Conservation (phyloP, 2,329 filamentous ascomycete genomes). For the Epichloe sylvatica region DNA sequence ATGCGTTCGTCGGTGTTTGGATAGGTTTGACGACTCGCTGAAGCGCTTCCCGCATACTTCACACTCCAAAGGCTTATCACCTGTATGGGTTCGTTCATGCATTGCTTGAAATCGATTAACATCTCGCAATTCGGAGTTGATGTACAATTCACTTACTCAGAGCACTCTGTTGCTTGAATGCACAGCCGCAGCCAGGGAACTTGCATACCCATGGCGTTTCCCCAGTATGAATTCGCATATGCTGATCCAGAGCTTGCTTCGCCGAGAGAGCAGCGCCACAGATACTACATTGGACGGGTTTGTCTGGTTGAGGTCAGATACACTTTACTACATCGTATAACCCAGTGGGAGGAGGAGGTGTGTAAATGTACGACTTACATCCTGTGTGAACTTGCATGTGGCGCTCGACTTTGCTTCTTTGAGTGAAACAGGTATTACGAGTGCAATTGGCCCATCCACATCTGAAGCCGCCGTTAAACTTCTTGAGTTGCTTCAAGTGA, state of each 20-base stretch:
- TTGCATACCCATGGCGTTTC: slow-evolving; percentile 49
- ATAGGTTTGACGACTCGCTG: slow-evolving; percentile 51
- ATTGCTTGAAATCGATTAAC: slow-evolving; percentile 34
- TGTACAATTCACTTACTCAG: slow-evolving; percentile 34
- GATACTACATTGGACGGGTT: slow-evolving; percentile 41
- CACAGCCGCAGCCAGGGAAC: slow-evolving; percentile 35
- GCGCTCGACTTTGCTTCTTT: slow-evolving; percentile 49
- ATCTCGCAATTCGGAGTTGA: neutral
- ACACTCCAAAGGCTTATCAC: slow-evolving; percentile 47
- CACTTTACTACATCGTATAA: no score
- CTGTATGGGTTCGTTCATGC: slow-evolving; percentile 52
- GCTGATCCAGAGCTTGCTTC: slow-evolving; percentile 53
- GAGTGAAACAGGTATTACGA: slow-evolving; percentile 39
- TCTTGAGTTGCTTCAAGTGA: slow-evolving; percentile 34
- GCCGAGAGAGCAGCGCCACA: slow-evolving; percentile 49
- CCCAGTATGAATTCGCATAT: slow-evolving; percentile 52
- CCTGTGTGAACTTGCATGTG: slow-evolving; percentile 54
- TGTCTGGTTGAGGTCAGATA: slow-evolving; percentile 27
- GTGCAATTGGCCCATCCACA: slow-evolving; percentile 44
- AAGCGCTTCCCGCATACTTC: slow-evolving; percentile 45
- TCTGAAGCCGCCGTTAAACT: slow-evolving; percentile 31
- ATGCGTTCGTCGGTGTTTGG: slow-evolving; percentile 51
- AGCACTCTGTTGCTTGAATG: slow-evolving; percentile 54
- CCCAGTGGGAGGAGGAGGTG: no score
- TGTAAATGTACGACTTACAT: slow-evolving; percentile 29